These are phyloP conservation scores for Ammopiptanthus mongolicus DNA, from an alignment of 306 rosid species.

Conservation along the genomic window DNA sequence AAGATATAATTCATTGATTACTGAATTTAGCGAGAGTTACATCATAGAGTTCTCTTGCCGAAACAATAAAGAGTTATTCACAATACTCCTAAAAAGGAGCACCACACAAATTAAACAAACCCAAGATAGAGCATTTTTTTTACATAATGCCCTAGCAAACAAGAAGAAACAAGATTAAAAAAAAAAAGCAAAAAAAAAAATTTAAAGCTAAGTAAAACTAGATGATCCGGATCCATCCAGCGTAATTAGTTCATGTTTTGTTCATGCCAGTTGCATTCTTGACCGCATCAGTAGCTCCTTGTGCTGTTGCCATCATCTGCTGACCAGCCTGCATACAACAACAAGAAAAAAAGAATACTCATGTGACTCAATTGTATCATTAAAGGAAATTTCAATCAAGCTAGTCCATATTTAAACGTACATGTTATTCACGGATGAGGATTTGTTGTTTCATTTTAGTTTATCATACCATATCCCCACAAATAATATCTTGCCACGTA, in stretches of 20 bases:
- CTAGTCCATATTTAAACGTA: neutral
- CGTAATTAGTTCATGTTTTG: constrained; percentile 33
- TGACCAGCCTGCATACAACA: constrained; percentile 41
- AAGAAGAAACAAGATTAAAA: neutral
- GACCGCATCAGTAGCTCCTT: constrained; percentile 58
- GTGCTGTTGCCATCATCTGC: constrained; percentile 44
- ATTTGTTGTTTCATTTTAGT: no score
- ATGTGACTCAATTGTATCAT: neutral
- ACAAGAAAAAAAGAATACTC: neutral
- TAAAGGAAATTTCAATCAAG: neutral
- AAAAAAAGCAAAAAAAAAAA: neutral
- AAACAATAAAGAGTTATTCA: constrained; percentile 20
- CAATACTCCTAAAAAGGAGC: neutral
- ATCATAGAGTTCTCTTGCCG: neutral
- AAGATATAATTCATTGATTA: constrained; percentile 12
- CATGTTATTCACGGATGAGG: neutral
- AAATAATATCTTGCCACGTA: no score
- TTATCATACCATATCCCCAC: no score
- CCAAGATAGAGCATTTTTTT: constrained; percentile 11
- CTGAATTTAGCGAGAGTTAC: constrained; percentile 3
- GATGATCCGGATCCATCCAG: neutral
- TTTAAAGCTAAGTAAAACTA: neutral
- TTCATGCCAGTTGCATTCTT: constrained; percentile 65
- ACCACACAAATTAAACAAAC: neutral
- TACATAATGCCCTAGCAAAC: neutral